Evolutionary conservation across 78 protist genomes (phyloP).

Genomic region (Fonticula alba): DNA sequence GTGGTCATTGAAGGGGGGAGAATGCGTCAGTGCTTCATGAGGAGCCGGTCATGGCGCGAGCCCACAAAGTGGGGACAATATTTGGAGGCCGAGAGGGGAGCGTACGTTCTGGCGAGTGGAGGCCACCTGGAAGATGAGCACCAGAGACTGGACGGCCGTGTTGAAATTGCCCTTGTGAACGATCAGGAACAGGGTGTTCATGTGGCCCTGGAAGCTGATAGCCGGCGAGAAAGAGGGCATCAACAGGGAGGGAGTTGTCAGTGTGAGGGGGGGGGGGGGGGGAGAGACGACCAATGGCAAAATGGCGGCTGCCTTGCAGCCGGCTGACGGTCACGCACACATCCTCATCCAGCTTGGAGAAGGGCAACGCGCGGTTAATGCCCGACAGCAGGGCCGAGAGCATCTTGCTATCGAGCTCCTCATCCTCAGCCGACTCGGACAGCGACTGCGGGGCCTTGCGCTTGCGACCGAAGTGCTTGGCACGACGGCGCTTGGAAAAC

Average conservation of each 20-base stretch:
- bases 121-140: slow-evolving; percentile 13
- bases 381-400: slow-evolving; percentile 23
- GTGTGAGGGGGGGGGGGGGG: background rate
- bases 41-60: too few relatives aligned
- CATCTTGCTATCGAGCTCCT: background rate
- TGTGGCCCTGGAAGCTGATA: background rate
- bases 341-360: background rate
- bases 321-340: background rate
- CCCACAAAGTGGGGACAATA: background rate
- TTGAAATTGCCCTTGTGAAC: slow-evolving; percentile 9
- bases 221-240: too few relatives aligned
- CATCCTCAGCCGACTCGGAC: background rate
- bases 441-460: background rate
- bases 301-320: background rate
- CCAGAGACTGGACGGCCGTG: slow-evolving; percentile 17
- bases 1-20: too few relatives aligned
- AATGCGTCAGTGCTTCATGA: background rate
- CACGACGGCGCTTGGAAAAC: background rate
- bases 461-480: background rate
- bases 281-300: background rate
- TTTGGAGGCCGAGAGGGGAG: background rate
- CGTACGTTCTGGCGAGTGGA: background rate
- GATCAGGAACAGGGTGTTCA: slow-evolving; percentile 14
- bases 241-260: too few relatives aligned
- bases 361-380: slow-evolving; percentile 26